Base-by-base conservation (phyloP, 768 basidiomycete genomes). In the Lentinula detonsa region DNA sequence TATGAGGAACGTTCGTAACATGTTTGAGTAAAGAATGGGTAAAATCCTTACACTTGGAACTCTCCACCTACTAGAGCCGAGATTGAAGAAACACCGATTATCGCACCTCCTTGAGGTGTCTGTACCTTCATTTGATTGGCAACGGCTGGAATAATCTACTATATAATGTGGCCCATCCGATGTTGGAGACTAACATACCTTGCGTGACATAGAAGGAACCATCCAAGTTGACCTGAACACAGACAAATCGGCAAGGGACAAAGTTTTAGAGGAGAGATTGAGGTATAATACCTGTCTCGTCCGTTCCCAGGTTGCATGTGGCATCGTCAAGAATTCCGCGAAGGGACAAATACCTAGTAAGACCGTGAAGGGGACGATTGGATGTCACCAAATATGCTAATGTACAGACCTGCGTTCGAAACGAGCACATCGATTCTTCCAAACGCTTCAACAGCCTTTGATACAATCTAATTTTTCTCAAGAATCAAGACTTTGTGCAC, bases 21-120 rank as follows among this genome's bases (percentile, higher is more conserved):
- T 33, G 45, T 52, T 2, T 13, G 18, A 28, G 5, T 4, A 31
- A 40, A 59, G 23, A 7, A 2, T 21, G 35, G 35, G 43, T 45
- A 50, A 39, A 33, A 31, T 23, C 16, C 74, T 57, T 63, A 84
- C 81, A 81, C 84, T 73, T 91, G 89, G 60, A 83, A 74, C 64
- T 82, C 88, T 15, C 90, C 90, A 7, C 90, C 90, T 51, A 91
- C 88, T 16, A 90, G 78, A 0, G 88, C 90, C 31, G 87, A 89
- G 61, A 91, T 90, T n/a, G 85, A 88, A 10, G 88, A 87, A 31
- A 91, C 83, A 21, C 83, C 87, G 42, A 91, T 84, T 67, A 91
- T 89, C 3, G 85, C 82, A 4, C 90, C 90, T 3, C 89, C 88
- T 68, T 85, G 84, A 2, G 87, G 87, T 6, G 70, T 74, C 66